A percentile compares a stretch with the other conserved stretches of the same genome.
Conservation (phyloP, 2,329 filamentous ascomycete genomes). For the Ophiostoma montium region DNA sequence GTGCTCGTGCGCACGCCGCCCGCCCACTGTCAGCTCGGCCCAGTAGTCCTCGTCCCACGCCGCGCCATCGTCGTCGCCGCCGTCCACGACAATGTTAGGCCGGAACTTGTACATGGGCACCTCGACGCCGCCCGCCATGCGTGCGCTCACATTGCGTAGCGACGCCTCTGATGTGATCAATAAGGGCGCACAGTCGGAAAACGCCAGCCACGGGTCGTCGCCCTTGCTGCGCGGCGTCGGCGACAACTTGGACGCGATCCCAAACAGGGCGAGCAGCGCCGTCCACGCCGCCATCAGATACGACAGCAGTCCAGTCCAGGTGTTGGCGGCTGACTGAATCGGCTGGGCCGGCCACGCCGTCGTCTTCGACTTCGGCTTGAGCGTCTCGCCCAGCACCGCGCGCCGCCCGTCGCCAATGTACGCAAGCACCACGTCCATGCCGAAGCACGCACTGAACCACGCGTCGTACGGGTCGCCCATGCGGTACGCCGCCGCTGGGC, state of each 20-base stretch:
- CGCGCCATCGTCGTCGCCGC: slow-evolving; percentile 37
- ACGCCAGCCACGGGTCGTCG: slow-evolving; percentile 11
- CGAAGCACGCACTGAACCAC: slow-evolving; percentile 57
- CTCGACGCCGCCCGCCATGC: slow-evolving; percentile 31
- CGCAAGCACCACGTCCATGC: slow-evolving; percentile 44
- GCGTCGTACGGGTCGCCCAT: slow-evolving; percentile 46
- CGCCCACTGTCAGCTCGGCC: slow-evolving; percentile 39
- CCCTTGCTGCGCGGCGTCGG: not conserved
- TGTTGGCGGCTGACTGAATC: not conserved
- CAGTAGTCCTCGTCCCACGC: slow-evolving; percentile 62
- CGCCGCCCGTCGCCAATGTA: slow-evolving; percentile 51
- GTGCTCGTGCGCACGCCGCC: no score
- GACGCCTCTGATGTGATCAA: slow-evolving; percentile 59
- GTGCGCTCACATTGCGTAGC: slow-evolving; percentile 47
- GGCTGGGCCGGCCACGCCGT: slow-evolving; percentile 4
- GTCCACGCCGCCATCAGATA: not conserved
- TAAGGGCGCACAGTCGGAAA: slow-evolving; percentile 54
- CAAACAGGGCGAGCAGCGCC: not conserved
- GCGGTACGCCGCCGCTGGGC: slow-evolving; percentile 42
- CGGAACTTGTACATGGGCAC: slow-evolving; percentile 58
- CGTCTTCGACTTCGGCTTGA: slow-evolving; percentile 21
- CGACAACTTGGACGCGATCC: not conserved
- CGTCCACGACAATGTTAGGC: slow-evolving; percentile 56
- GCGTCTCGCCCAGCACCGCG: slow-evolving; percentile 43
- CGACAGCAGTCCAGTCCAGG: not conserved